These are phyloP conservation scores for Suillus occidentalis DNA, from an alignment of 768 basidiomycete species.

Conservation along the genomic window DNA sequence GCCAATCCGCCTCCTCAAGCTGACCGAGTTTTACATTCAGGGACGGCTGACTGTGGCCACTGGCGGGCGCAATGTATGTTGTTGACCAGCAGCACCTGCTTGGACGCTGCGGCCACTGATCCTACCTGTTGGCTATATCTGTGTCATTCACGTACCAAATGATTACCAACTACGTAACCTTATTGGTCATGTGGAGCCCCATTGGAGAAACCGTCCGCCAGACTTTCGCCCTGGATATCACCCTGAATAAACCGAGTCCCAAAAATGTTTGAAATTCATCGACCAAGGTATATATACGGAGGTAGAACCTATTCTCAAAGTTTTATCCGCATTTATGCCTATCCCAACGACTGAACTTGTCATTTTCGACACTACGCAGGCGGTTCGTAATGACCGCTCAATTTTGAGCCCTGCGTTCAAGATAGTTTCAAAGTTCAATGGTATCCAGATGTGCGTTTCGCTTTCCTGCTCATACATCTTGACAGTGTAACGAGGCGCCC, in stretches of 20 bases:
- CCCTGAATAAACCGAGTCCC: too few species aligned
- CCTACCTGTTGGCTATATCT: background rate
- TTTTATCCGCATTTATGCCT: conserved; percentile 7
- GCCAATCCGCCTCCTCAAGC: background rate
- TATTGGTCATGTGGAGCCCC: too few species aligned
- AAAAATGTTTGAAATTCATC: background rate
- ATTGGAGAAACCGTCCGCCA: too few species aligned
- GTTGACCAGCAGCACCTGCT: background rate
- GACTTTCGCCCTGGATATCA: background rate
- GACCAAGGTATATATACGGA: background rate
- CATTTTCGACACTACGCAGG: conserved; percentile 18
- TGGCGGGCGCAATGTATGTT: background rate
- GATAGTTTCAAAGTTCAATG: conserved; percentile 12
- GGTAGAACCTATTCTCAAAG: background rate
- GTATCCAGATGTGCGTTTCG: conserved; percentile 16
- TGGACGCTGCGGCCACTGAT: background rate
- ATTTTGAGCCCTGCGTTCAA: conserved; percentile 10
- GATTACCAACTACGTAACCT: too few species aligned
- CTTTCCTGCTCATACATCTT: background rate
- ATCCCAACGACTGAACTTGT: conserved; percentile 24
- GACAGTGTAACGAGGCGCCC: background rate
- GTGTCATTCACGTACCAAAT: background rate
- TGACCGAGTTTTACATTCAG: background rate
- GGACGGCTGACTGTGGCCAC: background rate
- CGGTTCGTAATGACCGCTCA: conserved; percentile 8